These are phyloP conservation scores for Zymoseptoria crescenta DNA, from an alignment of 2,329 filamentous ascomycete species.

Conservation along the genomic window DNA sequence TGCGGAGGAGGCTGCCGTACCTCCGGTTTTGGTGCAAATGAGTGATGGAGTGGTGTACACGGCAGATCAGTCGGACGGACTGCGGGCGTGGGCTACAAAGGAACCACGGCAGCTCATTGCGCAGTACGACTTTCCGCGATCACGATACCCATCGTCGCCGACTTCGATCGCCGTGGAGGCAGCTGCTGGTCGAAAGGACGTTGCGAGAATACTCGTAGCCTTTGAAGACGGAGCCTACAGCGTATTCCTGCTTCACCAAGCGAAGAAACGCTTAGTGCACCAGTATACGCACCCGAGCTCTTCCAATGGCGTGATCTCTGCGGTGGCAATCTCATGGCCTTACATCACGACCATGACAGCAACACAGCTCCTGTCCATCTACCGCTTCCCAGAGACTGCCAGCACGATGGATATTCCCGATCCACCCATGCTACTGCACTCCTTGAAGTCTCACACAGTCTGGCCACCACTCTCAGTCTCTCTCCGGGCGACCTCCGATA, in stretches of 20 bases:
- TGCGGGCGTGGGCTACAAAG: conserved; percentile 72
- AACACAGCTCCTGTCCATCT: conserved; percentile 66
- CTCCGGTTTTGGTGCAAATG: conserved; percentile 66
- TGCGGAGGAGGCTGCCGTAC: conserved; percentile 42
- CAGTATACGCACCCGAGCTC: conserved; percentile 55
- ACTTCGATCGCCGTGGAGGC: conserved; percentile 59
- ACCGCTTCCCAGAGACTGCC: conserved; percentile 32
- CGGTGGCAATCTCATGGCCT: conserved; percentile 64
- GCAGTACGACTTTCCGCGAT: conserved; percentile 26
- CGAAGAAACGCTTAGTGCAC: conserved; percentile 37
- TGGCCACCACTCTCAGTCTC: conserved; percentile 75
- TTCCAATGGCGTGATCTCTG: conserved; percentile 56
- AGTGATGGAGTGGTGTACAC: conserved; percentile 71
- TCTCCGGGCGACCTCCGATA: conserved; percentile 57
- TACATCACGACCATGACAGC: conserved; percentile 73
- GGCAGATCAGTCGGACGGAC: conserved; percentile 58
- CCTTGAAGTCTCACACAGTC: conserved; percentile 71
- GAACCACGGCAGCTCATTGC: conserved; percentile 52
- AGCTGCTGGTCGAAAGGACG: conserved; percentile 23
- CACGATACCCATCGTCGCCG: conserved; percentile 34
- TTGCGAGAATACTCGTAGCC: conserved; percentile 51
- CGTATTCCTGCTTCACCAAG: conserved; percentile 55
- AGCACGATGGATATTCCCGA: conserved; percentile 14
- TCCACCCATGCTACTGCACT: conserved; percentile 59
- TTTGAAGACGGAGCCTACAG: conserved; percentile 65